phyloP scores from a whole-genome alignment of 192 early-diverging fungal species.

The Linnemannia exigua region DNA sequence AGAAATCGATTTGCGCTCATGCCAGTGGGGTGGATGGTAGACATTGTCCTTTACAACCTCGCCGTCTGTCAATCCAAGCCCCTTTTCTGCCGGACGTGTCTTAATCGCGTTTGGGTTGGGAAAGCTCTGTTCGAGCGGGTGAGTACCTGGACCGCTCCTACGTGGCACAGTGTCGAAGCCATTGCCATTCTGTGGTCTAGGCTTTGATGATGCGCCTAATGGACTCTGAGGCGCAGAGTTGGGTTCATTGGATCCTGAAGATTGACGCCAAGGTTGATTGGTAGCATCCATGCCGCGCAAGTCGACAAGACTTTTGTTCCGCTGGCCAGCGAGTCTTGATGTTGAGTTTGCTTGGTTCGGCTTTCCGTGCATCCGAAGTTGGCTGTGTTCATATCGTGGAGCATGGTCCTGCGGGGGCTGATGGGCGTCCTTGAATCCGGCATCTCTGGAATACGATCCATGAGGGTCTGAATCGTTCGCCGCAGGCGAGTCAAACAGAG shows the following conservation, averaged over 20 bases:
- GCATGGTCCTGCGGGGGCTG: constrained; percentile 6
- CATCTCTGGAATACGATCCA: constrained; percentile 3
- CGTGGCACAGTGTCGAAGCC: neutral
- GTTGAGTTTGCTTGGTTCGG: neutral
- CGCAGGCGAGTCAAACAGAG: constrained; percentile 26
- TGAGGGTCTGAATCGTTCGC: neutral
- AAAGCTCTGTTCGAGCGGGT: constrained; percentile 9
- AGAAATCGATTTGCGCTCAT: constrained; percentile 33
- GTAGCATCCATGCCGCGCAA: constrained; percentile 30
- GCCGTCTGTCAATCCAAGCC: neutral
- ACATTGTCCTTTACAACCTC: constrained; percentile 21
- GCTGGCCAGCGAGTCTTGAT: constrained; percentile 35
- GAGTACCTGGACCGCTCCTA: neutral
- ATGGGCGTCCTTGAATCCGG: neutral
- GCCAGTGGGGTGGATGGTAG: constrained; percentile 53
- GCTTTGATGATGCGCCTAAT: neutral
- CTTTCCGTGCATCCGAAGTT: constrained; percentile 29
- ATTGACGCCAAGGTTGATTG: constrained; percentile 46
- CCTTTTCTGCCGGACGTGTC: constrained; percentile 11
- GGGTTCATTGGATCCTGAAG: neutral
- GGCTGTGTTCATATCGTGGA: constrained; percentile 42
- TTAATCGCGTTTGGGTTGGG: neutral
- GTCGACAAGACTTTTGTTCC: constrained; percentile 53
- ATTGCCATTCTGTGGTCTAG: constrained; percentile 9
- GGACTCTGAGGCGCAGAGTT: neutral